Evolutionary conservation across 495 filamentous ascomycete species (phyloP).

Genomic region (Penicillium psychrofluorescens): DNA sequence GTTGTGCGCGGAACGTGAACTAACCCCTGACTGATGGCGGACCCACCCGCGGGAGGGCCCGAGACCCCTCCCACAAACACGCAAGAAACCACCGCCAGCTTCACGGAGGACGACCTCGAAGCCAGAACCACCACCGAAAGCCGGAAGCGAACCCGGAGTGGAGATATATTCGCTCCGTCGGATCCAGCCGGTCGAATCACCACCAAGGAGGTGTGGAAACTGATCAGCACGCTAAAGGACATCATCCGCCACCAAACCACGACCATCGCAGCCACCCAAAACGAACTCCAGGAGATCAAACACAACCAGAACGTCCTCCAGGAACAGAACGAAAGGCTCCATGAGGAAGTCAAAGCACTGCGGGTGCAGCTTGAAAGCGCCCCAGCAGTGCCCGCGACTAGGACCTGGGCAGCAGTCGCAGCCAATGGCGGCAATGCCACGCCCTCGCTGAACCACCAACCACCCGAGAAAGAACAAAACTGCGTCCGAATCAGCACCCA

Average conservation of each 20-base stretch:
- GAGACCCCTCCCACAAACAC: slow-evolving; percentile 10
- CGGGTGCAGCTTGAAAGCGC: slow-evolving; percentile 2
- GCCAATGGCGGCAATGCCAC: not conserved
- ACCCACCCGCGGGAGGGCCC: not conserved
- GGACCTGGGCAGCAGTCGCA: not conserved
- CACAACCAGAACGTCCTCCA: slow-evolving; percentile 10
- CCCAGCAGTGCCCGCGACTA: slow-evolving; percentile 2
- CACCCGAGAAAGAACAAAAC: slow-evolving; percentile 2
- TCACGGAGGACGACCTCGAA: slow-evolving; percentile 2
- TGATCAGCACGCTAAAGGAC: slow-evolving; percentile 11
- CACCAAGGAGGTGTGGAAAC: slow-evolving; percentile 14
- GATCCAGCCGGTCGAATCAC: slow-evolving; percentile 10
- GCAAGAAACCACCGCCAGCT: slow-evolving; percentile 4
- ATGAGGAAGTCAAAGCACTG: slow-evolving; percentile 9
- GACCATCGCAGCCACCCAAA: slow-evolving; percentile 4
- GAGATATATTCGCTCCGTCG: slow-evolving; percentile 4
- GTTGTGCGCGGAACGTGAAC: too few species aligned
- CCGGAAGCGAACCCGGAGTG: slow-evolving; percentile 6
- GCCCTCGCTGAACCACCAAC: not conserved
- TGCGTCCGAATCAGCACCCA: slow-evolving; percentile 5
- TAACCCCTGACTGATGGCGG: too few species aligned
- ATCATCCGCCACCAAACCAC: slow-evolving; percentile 9
- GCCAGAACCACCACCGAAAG: not conserved
- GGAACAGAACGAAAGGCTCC: slow-evolving; percentile 10
- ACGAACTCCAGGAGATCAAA: slow-evolving; percentile 13